Conservation (phyloP, 2,329 filamentous ascomycete species). For the Fusarium caatingaense region DNA sequence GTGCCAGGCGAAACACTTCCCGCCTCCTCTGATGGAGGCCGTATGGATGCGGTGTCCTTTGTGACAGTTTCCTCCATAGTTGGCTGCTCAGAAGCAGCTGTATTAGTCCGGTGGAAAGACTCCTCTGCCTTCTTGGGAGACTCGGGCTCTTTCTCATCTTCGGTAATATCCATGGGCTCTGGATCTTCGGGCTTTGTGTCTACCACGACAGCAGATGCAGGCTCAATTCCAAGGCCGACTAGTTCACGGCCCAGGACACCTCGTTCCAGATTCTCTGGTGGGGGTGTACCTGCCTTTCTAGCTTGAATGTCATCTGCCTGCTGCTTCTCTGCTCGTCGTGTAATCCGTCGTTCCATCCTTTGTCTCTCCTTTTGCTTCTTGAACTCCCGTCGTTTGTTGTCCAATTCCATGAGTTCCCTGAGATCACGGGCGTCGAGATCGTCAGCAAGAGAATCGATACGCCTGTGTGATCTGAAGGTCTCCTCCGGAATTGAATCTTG, state of each 20-base stretch:
- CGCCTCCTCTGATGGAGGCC: slow-evolving; percentile 40
- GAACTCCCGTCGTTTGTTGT: slow-evolving; percentile 81
- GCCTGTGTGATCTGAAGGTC: slow-evolving; percentile 68
- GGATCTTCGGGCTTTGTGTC: slow-evolving; percentile 60
- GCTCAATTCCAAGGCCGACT: slow-evolving; percentile 67
- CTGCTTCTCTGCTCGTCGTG: slow-evolving; percentile 75
- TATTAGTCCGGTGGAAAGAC: slow-evolving; percentile 49
- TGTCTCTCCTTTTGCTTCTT: slow-evolving; percentile 77
- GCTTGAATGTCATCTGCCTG: slow-evolving; percentile 68
- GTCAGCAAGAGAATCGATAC: slow-evolving; percentile 80
- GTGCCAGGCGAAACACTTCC: slow-evolving; percentile 41
- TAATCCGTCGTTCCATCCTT: slow-evolving; percentile 71
- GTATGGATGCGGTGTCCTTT: slow-evolving; percentile 38
- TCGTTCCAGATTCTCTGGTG: slow-evolving; percentile 68
- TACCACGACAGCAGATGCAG: slow-evolving; percentile 65
- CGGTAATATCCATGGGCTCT: slow-evolving; percentile 41
- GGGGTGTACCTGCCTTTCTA: slow-evolving; percentile 61
- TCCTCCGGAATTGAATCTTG: slow-evolving; percentile 70
- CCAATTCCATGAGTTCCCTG: slow-evolving; percentile 89
- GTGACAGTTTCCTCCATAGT: slow-evolving; percentile 41
- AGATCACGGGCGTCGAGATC: slow-evolving; percentile 86
- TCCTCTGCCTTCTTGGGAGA: slow-evolving; percentile 42
- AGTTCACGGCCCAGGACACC: slow-evolving; percentile 70
- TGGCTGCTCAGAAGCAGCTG: slow-evolving; percentile 38
- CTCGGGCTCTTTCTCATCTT: slow-evolving; percentile 33